Percentiles rank a stretch among this genome's conserved stretches.
phyloP scores from a whole-genome alignment of 2,329 filamentous ascomycete genomes.

The Alternaria triticimaculans region DNA sequence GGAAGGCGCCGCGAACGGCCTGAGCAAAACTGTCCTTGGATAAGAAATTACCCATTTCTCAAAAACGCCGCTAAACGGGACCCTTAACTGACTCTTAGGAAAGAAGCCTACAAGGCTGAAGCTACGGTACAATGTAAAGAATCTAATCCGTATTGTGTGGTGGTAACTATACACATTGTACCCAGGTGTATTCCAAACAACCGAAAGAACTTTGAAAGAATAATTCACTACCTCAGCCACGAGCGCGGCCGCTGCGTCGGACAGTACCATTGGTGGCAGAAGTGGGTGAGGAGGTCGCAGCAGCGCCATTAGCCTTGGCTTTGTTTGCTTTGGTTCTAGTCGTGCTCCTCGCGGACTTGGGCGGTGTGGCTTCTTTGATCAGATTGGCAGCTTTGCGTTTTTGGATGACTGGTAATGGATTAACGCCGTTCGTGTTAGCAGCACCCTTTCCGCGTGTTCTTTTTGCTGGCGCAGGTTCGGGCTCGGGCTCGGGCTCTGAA shows the following conservation, averaged over 20 bases:
- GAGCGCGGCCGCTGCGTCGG: slow-evolving; percentile 30
- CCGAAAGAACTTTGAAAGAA: background rate
- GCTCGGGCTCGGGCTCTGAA: slow-evolving; percentile 18
- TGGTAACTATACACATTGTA: background rate
- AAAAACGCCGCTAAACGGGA: slow-evolving; percentile 5
- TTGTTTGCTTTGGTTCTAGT: slow-evolving; percentile 21
- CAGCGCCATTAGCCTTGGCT: slow-evolving; percentile 21
- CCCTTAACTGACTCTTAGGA: background rate
- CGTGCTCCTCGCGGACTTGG: slow-evolving; percentile 24
- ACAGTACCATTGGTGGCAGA: slow-evolving; percentile 23
- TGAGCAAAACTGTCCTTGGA: background rate
- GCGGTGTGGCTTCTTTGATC: slow-evolving; percentile 17
- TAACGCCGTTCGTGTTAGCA: slow-evolving; percentile 24
- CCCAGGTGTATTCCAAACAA: background rate
- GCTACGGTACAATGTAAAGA: slow-evolving; percentile 2
- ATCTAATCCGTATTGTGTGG: background rate
- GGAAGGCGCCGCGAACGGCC: background rate
- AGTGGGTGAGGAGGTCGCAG: slow-evolving; percentile 16
- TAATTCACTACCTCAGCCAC: slow-evolving; percentile 9
- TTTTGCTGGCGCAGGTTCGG: slow-evolving; percentile 23
- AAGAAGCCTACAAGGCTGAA: background rate
- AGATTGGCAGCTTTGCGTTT: slow-evolving; percentile 25
- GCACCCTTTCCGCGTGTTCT: slow-evolving; percentile 23
- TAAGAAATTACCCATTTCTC: background rate
- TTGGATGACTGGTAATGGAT: slow-evolving; percentile 20